Conservation (phyloP, 192 early-diverging fungal genomes). For the Linnemannia schmuckeri region DNA sequence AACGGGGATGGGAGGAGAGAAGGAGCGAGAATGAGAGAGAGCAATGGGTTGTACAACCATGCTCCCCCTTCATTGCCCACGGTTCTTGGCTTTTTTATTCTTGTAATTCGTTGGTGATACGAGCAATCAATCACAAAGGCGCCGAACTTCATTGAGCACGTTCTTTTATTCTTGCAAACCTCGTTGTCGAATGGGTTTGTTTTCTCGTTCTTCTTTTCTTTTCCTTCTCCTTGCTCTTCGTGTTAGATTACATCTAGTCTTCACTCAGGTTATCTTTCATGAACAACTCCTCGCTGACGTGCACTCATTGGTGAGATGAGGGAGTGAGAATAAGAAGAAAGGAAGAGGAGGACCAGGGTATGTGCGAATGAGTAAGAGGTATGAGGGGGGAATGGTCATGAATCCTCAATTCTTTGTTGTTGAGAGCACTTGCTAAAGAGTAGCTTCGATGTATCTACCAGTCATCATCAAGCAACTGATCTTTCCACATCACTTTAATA, state of each 20-base stretch:
- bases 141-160: neutral
- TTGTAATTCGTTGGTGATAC: neutral
- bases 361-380: neutral
- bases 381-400: neutral
- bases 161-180: neutral
- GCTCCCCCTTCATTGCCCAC: neutral
- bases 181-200: neutral
- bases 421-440: neutral
- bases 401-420: neutral
- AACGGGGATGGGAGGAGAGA: neutral
- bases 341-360: neutral
- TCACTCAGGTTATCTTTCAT: too few species aligned
- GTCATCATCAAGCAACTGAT: neutral
- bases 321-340: neutral
- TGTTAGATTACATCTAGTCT: too few species aligned
- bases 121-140: neutral
- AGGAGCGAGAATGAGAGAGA: neutral
- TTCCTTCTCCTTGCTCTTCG: neutral
- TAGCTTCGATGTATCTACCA: neutral
- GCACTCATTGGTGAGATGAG: too few species aligned
- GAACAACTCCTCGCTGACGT: too few species aligned
- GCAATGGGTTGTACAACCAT: neutral
- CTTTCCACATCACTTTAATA: neutral
- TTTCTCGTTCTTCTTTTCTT: too few species aligned
- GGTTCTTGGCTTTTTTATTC: neutral